Percentiles rank a stretch among this genome's conserved stretches.
Conservation (phyloP, 148 eudicot genomes). For the Rhododendron kiyosumense region DNA sequence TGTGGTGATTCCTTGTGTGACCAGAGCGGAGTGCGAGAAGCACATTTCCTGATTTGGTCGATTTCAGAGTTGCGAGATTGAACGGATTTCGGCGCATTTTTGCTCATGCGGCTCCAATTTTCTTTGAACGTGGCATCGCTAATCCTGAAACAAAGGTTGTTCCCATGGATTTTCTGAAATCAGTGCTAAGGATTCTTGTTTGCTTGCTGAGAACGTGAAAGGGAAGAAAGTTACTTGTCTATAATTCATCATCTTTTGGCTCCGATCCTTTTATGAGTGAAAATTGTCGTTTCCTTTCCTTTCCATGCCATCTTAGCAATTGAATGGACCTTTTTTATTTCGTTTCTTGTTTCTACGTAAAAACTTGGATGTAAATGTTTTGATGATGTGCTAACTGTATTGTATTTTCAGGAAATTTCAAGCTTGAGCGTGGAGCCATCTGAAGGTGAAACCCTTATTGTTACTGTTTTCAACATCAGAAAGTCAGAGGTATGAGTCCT, state of each 20-base stretch:
- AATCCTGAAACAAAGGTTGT: conserved; percentile 73
- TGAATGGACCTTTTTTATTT: background rate
- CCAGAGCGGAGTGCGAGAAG: conserved; percentile 92
- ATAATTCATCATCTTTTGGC: background rate
- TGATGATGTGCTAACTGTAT: background rate
- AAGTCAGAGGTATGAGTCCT: conserved; percentile 62
- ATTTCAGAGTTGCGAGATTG: conserved; percentile 73
- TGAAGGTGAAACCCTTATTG: conserved; percentile 69
- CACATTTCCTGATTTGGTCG: conserved; percentile 79
- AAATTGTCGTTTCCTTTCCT: background rate
- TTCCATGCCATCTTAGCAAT: background rate
- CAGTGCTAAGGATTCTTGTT: background rate
- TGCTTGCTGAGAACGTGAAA: background rate
- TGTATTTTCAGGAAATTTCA: conserved; percentile 70
- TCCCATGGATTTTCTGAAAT: background rate
- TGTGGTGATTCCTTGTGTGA: conserved; percentile 6
- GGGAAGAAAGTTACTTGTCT: background rate
- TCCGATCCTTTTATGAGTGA: background rate
- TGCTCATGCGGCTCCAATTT: conserved; percentile 86
- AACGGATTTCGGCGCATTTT: conserved; percentile 83
- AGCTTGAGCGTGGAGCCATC: conserved; percentile 93
- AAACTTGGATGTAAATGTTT: background rate
- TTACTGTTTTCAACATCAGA: conserved; percentile 76
- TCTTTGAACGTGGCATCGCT: conserved; percentile 95
- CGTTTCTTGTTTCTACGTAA: background rate